Base-by-base conservation (phyloP, 2,329 filamentous ascomycete genomes). In the Fonsecaea monophora region DNA sequence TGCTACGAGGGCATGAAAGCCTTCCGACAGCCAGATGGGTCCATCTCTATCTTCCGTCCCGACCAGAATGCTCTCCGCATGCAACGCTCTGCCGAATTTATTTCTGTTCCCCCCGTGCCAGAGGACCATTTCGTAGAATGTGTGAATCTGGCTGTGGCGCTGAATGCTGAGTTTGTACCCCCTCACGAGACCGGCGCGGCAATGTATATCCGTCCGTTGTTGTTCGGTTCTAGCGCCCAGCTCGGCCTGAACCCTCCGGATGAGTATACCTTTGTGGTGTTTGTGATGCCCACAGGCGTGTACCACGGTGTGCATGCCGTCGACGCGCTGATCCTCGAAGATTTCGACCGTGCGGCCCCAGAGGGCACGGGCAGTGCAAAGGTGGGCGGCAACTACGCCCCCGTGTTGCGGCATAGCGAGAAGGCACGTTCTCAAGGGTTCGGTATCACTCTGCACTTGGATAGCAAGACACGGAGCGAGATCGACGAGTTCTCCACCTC, bases 1-100 rank as follows among this genome's bases (percentile, higher is more conserved):
- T 94, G 92, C 74, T 99, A 96, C 83, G 95, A 99, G 79, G 95
- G 95, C n/a, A 88, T 98, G 78, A 98, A 98, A 81, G 94, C 94
- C 63, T 97, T 97, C 86, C 92, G 94, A 70, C 83, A 85, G 2
- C 91, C 92, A 18, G 87, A 90, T 78, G 77, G 83, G 67, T 80
- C 81, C 67, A 94, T 98, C 81, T 87, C 89, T 77, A 87, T 98
- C 78, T 98, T 98, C 87, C 90, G 94, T 4, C 92, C 94, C 0
- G 85, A 89, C 75, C 88, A 90, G 76, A 98, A 98, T 78, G 95
- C 94, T 42, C 80, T 82, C 50, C 92, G 94, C 67, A 87, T 98
- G 84, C 90, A 92, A 77, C 89, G 93, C 82, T 95, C 91, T 13
- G 92, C 92, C 53, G 87, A 87, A 60, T 94, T 90, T 76, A 89